A percentile compares a stretch with the other conserved stretches of the same genome.
phyloP scores from a whole-genome alignment of 177 flowering plant genomes.

The Telopea speciosissima region DNA sequence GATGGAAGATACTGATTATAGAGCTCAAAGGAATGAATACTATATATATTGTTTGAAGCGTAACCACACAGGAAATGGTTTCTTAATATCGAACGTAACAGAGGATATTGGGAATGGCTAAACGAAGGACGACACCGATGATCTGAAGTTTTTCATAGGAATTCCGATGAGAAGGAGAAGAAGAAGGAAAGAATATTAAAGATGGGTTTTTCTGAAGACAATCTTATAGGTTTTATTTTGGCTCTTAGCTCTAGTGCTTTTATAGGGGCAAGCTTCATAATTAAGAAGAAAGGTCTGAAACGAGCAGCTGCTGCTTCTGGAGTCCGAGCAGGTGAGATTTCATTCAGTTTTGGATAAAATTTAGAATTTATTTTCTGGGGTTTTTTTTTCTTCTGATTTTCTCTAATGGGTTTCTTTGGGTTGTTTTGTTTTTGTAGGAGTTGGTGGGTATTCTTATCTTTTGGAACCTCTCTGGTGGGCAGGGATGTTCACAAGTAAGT shows the following conservation, averaged over 20 bases:
- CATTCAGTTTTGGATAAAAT: neutral
- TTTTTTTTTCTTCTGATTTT: slow-evolving; percentile 6
- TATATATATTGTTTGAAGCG: neutral
- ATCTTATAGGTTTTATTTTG: slow-evolving; percentile 53
- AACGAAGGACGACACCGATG: neutral
- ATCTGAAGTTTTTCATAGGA: neutral
- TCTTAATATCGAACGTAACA: neutral
- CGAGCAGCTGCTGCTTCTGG: slow-evolving; percentile 74
- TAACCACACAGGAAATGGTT: neutral
- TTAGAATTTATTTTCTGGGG: slow-evolving; percentile 8
- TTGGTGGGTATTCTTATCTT: slow-evolving; percentile 74
- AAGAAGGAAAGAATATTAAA: slow-evolving; percentile 5
- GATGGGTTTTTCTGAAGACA: slow-evolving; percentile 52
- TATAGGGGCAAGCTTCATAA: slow-evolving; percentile 75
- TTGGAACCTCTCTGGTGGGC: slow-evolving; percentile 91
- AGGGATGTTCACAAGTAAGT: slow-evolving; percentile 78
- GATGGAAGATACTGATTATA: neutral
- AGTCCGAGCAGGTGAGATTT: slow-evolving; percentile 57
- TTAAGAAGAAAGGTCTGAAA: slow-evolving; percentile 77
- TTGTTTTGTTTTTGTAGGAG: slow-evolving; percentile 35
- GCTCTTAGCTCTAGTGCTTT: slow-evolving; percentile 68
- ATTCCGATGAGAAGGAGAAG: slow-evolving; percentile 10
- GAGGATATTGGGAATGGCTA: neutral
- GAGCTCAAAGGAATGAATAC: neutral
- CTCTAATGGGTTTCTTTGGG: slow-evolving; percentile 20